Evolutionary conservation across 2,329 filamentous ascomycete genomes (phyloP).

Genomic region (Exophiala spinifera): DNA sequence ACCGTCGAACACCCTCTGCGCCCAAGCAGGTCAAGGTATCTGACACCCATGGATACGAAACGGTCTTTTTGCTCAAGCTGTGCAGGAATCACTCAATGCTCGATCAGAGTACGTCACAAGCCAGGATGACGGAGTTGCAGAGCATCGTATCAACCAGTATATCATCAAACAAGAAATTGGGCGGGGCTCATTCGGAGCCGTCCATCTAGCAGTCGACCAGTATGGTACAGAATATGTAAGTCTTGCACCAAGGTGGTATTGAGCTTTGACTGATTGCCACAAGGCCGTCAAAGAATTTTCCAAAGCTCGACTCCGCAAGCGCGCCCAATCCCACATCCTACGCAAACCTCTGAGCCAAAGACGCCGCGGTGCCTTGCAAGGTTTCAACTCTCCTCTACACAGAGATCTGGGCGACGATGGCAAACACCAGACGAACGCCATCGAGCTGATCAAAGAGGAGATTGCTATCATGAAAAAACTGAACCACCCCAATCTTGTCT

Average conservation of each 20-base stretch:
- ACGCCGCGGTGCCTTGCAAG: slow-evolving; percentile 51
- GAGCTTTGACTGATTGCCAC: slow-evolving; percentile 9
- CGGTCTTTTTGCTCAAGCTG: slow-evolving; percentile 7
- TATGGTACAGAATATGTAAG: slow-evolving; percentile 90
- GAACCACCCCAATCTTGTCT: slow-evolving; percentile 89
- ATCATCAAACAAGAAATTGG: slow-evolving; percentile 92
- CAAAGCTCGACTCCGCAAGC: slow-evolving; percentile 82
- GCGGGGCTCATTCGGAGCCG: slow-evolving; percentile 90
- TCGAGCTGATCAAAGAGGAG: slow-evolving; percentile 89
- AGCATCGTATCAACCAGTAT: slow-evolving; percentile 93
- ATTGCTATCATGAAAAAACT: slow-evolving; percentile 99
- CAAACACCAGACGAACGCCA: slow-evolving; percentile 54
- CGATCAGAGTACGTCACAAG: slow-evolving; percentile 82
- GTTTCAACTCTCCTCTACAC: slow-evolving; percentile 63
- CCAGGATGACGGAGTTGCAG: slow-evolving; percentile 73
- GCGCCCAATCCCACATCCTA: slow-evolving; percentile 84
- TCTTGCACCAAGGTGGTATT: background rate
- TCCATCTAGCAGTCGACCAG: slow-evolving; percentile 86
- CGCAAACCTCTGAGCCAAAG: slow-evolving; percentile 56
- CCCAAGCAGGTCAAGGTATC: slow-evolving; percentile 61
- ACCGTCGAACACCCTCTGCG: slow-evolving; percentile 59
- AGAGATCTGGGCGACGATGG: slow-evolving; percentile 54
- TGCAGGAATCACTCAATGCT: slow-evolving; percentile 85
- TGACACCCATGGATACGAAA: slow-evolving; percentile 4
- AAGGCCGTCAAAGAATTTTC: slow-evolving; percentile 98